Conservation (phyloP, 106 monocot species). For the Allium fistulosum region DNA sequence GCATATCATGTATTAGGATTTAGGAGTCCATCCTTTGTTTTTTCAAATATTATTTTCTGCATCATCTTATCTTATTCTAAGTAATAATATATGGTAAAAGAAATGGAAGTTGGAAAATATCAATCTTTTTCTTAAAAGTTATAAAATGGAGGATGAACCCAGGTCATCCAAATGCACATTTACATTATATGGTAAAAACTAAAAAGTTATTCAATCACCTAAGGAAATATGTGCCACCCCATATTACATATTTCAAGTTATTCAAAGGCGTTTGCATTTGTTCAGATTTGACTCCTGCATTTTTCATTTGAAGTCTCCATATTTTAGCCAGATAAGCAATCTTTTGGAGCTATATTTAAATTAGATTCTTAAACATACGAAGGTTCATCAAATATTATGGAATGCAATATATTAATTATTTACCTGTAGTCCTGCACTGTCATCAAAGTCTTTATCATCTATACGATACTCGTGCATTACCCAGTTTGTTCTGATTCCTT, state of each 20-base stretch:
- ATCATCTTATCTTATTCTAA: not conserved
- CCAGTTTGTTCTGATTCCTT: slow-evolving; percentile 27
- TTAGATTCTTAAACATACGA: not conserved
- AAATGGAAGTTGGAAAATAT: too few species aligned
- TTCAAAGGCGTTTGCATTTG: too few species aligned
- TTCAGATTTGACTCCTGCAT: too few species aligned
- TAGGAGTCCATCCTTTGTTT: not conserved
- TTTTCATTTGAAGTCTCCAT: too few species aligned
- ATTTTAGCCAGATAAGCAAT: not conserved
- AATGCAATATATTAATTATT: not conserved
- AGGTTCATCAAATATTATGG: not conserved
- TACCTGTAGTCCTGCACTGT: slow-evolving; percentile 27
- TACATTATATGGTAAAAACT: too few species aligned
- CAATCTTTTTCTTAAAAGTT: too few species aligned
- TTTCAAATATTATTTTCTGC: not conserved
- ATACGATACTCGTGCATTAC: slow-evolving; percentile 38
- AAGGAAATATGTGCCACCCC: too few species aligned
- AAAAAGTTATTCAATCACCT: too few species aligned
- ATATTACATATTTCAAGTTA: too few species aligned
- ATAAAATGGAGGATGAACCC: too few species aligned
- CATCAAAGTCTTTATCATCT: slow-evolving; percentile 29
- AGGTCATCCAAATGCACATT: too few species aligned
- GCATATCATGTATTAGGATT: not conserved
- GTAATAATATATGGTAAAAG: not conserved
- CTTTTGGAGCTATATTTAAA: not conserved